A percentile compares a stretch with the other conserved stretches of the same genome.
Evolutionary conservation across 1,139 yeast species (phyloP).

Genomic region (Blastobotrys persicus): DNA sequence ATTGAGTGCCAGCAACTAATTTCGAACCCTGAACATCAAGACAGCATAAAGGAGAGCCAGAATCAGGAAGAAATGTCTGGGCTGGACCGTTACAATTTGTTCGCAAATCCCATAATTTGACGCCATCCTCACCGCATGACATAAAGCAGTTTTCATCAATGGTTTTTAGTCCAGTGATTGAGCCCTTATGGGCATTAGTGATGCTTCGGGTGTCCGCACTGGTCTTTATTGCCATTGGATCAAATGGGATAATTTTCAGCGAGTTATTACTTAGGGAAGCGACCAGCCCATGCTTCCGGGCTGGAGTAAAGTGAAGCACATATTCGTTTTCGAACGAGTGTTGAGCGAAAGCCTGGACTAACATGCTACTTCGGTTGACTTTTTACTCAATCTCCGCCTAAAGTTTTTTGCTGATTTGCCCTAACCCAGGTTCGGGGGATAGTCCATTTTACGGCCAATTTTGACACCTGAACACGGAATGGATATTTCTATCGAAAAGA

Average conservation of each 20-base stretch:
- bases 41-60: slow-evolving; percentile 38
- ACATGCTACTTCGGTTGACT: slow-evolving; percentile 1
- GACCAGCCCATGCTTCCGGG: slow-evolving; percentile 42
- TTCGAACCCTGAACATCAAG: slow-evolving; percentile 37
- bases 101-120: slow-evolving; percentile 69
- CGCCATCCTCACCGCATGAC: slow-evolving; percentile 53
- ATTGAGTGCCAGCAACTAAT: slow-evolving; percentile 81
- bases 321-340: slow-evolving; percentile 43
- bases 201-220: slow-evolving; percentile 12
- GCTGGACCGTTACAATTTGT: slow-evolving; percentile 30
- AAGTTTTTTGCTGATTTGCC: background rate
- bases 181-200: slow-evolving; percentile 34
- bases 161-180: slow-evolving; percentile 28
- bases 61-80: slow-evolving; percentile 20
- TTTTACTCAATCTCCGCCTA: background rate
- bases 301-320: slow-evolving; percentile 47
- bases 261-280: slow-evolving; percentile 51
- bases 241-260: slow-evolving; percentile 37
- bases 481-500: no score
- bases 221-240: slow-evolving; percentile 22
- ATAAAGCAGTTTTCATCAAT: slow-evolving; percentile 37
- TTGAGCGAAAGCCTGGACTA: slow-evolving; percentile 21
- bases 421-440: background rate
- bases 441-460: no score
- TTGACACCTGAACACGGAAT: no score